Percentiles rank a stretch among this genome's conserved stretches.
These are phyloP conservation scores for Cercospora nicotianae DNA, from an alignment of 2,329 filamentous ascomycete species.

Conservation along the genomic window DNA sequence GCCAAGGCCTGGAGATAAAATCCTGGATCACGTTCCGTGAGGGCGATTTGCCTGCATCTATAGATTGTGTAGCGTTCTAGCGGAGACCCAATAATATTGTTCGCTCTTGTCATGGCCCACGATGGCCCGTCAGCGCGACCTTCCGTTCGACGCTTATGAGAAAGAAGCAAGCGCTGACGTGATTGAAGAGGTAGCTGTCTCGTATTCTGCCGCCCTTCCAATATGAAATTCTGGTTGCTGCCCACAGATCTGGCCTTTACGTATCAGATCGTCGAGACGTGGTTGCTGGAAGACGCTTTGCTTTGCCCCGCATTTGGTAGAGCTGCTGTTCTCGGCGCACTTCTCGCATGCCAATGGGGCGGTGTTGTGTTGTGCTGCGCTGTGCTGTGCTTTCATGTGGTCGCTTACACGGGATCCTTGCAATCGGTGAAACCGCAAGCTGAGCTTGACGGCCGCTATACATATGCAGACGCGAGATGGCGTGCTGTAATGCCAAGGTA, in stretches of 20 bases:
- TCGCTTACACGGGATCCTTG: not conserved
- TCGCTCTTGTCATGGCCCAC: not conserved
- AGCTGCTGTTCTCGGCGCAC: not conserved
- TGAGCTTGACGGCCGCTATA: not conserved
- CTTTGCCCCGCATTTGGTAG: not conserved
- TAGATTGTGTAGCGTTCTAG: not conserved
- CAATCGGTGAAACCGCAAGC: not conserved
- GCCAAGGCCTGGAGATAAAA: conserved; percentile 19
- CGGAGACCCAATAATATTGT: not conserved
- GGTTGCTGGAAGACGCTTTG: not conserved
- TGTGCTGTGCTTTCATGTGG: not conserved
- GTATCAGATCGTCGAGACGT: not conserved
- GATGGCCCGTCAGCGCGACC: not conserved
- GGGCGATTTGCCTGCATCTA: not conserved
- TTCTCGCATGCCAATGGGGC: not conserved
- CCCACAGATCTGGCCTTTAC: not conserved
- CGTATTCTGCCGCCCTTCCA: not conserved
- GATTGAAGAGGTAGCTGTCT: not conserved
- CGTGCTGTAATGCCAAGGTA: not conserved
- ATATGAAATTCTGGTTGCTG: not conserved
- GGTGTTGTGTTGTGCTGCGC: not conserved
- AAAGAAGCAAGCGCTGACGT: not conserved
- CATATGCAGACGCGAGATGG: not conserved
- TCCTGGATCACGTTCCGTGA: conserved; percentile 22
- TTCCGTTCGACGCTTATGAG: not conserved